These are phyloP conservation scores for Musa balbisiana DNA, from an alignment of 202 grass and related monocot genomes.

Conservation along the genomic window DNA sequence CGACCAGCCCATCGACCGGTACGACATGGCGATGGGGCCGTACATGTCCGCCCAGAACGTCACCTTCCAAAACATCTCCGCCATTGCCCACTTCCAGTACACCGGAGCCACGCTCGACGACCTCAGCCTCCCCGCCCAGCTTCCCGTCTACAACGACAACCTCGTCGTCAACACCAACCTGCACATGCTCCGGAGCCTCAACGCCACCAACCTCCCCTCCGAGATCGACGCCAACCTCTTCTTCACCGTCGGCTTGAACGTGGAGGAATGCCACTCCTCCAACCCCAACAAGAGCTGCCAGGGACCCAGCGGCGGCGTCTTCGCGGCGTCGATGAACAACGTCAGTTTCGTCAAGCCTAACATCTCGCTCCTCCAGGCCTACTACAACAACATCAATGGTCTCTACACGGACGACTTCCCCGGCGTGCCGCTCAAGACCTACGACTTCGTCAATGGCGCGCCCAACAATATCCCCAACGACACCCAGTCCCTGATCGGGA, in stretches of 20 bases:
- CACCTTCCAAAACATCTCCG: conserved; percentile 27
- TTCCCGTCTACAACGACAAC: conserved; percentile 29
- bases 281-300: conserved; percentile 32
- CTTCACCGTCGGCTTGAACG: conserved; percentile 32
- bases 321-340: conserved; percentile 33
- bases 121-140: conserved; percentile 15
- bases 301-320: conserved; percentile 20
- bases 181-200: conserved; percentile 17
- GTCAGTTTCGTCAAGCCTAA: conserved; percentile 28
- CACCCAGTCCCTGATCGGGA: conserved; percentile 25
- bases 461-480: conserved; percentile 22
- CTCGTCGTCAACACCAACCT: conserved; percentile 24
- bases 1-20: conserved; percentile 1
- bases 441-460: conserved; percentile 29
- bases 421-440: conserved; percentile 14
- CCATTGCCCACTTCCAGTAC: conserved; percentile 31
- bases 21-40: conserved; percentile 28
- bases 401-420: conserved; percentile 31
- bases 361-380: conserved; percentile 31
- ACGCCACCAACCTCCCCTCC: conserved; percentile 24
- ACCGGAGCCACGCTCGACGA: conserved; percentile 11
- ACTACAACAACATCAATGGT: conserved; percentile 27
- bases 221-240: conserved; percentile 33
- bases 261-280: conserved; percentile 13
- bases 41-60: conserved; percentile 28